These are phyloP conservation scores for Neurospora terricola DNA, from an alignment of 495 filamentous ascomycete genomes.

Conservation along the genomic window DNA sequence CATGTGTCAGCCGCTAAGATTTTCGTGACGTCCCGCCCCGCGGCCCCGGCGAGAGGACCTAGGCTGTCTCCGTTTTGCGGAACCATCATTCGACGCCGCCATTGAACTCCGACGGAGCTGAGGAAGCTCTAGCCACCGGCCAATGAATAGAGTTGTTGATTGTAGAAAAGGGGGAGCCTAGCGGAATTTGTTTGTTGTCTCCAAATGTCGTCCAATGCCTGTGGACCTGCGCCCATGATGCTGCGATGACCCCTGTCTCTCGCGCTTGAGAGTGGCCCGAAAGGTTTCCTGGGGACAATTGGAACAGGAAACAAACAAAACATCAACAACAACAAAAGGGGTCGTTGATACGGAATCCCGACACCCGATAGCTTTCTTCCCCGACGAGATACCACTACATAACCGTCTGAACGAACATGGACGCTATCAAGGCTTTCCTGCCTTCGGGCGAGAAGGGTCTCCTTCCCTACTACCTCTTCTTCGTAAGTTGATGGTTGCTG, in stretches of 20 bases:
- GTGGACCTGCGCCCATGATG: background rate
- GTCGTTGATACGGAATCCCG: background rate
- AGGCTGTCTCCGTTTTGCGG: background rate
- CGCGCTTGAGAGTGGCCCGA: background rate
- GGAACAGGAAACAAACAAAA: background rate
- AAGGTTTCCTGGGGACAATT: background rate
- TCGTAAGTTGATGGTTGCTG: slow-evolving; percentile 25
- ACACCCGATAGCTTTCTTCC: background rate
- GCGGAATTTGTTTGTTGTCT: background rate
- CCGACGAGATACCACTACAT: background rate
- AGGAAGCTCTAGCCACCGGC: background rate
- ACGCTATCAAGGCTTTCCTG: slow-evolving; percentile 26
- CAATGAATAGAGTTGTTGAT: background rate
- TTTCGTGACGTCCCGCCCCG: background rate
- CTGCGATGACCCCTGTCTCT: background rate
- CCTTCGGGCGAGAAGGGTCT: slow-evolving; percentile 34
- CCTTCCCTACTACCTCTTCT: slow-evolving; percentile 37
- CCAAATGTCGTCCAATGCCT: background rate
- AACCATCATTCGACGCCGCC: background rate
- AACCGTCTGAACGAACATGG: slow-evolving; percentile 17
- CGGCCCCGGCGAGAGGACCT: background rate
- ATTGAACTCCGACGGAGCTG: background rate
- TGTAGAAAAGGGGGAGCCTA: background rate
- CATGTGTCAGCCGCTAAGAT: background rate
- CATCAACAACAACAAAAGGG: background rate